phyloP scores from a whole-genome alignment of 148 eudicot species.

The Persicaria tinctoria region DNA sequence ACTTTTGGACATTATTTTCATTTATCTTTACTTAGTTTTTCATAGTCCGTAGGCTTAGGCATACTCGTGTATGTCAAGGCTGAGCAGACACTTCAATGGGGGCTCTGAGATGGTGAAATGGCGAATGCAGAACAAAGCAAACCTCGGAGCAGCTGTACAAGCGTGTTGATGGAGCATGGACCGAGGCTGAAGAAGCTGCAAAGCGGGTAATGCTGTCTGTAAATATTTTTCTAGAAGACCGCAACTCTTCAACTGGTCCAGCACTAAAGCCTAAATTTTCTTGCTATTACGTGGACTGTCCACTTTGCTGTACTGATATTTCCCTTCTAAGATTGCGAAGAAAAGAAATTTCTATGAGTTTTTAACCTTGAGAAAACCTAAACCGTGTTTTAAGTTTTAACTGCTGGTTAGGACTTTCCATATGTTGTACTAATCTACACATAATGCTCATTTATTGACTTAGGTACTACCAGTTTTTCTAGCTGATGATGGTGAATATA shows the following conservation, averaged over 20 bases:
- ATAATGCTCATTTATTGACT: background rate
- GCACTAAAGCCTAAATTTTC: background rate
- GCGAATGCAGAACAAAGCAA: slow-evolving; percentile 93
- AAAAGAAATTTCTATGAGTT: background rate
- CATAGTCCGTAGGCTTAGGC: slow-evolving; percentile 42
- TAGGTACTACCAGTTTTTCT: background rate
- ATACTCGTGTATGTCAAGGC: slow-evolving; percentile 58
- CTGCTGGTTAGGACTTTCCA: no score
- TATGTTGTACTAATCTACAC: background rate
- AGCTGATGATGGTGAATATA: background rate
- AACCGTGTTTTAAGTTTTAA: no score
- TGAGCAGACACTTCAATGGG: slow-evolving; percentile 44
- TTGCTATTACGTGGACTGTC: background rate
- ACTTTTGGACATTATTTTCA: slow-evolving; percentile 14
- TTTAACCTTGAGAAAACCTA: background rate
- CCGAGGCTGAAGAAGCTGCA: slow-evolving; percentile 87
- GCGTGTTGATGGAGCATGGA: slow-evolving; percentile 89
- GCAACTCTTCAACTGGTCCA: background rate
- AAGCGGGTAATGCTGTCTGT: slow-evolving; percentile 50
- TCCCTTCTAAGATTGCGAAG: background rate
- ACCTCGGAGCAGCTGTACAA: slow-evolving; percentile 90
- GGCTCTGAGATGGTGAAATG: slow-evolving; percentile 59
- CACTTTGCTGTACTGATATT: background rate
- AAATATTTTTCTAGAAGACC: background rate
- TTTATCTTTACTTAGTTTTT: slow-evolving; percentile 3